Base-by-base conservation (phyloP, 2,329 filamentous ascomycete species). In the Anisogramma anomala region DNA sequence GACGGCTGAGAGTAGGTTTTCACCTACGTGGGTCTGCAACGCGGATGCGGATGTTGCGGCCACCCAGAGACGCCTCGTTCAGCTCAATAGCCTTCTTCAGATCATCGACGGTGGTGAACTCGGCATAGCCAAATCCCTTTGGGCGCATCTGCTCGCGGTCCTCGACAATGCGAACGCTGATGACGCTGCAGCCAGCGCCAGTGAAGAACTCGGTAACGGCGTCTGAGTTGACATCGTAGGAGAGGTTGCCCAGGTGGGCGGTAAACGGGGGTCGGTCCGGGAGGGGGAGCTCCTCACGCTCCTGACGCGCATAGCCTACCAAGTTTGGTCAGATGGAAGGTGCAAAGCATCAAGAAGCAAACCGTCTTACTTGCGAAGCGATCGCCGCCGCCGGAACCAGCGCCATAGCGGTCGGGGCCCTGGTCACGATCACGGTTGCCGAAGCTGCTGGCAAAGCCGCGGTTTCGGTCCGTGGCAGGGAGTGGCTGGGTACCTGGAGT, bases 61-160 rank as follows among this genome's bases (percentile, higher is more conserved):
- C 87, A 61, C 93, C 82, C 62, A 96, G 88, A 45, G 77, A 79
- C 47, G 77, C 71, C 54, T 86, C 84, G 55, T 88, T 88, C 49
- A 91, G 74, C 45, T 79, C 77, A 49, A 98, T 74, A 42, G 91
- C 91, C 65, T 87, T 82, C 70, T 94, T 93, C 56, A 98, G 69
- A 45, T 89, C 89, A 36, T 96, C 89, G 33, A 91, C 67, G 38
- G 78, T 81, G 51, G 72, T 78, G 56, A 98, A 98, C 63, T 98
- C 91, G 50, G 94, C 89, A 61, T 98, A 98, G 48, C 89, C 91
- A 56, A 98, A 98, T 36, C 91, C 91, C 71, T 98, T 98, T 50
- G 91, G 91, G 57, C 88, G 87, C 63, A 82, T 79, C 58, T 91
- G 83, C 61, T 94, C 73, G 58, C 89, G 91, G 65, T 98, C 93